phyloP scores from a whole-genome alignment of 768 basidiomycete genomes.

The Rickenella mellea region DNA sequence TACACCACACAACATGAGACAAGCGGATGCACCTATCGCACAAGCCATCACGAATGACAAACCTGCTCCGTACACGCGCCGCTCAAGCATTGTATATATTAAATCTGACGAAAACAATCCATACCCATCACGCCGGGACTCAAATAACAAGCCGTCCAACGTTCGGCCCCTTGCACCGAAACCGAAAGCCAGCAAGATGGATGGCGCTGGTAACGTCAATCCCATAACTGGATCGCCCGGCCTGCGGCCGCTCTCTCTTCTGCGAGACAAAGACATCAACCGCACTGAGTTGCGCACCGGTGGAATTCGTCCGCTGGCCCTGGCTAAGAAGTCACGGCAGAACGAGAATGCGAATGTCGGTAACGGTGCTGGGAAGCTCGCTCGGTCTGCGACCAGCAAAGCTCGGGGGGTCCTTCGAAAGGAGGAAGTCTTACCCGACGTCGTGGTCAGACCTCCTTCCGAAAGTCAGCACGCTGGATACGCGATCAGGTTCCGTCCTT shows the following conservation, averaged over 20 bases:
- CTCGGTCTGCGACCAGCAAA: constrained; percentile 55
- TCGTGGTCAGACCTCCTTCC: constrained; percentile 55
- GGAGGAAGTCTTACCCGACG: constrained; percentile 47
- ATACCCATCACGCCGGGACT: neutral
- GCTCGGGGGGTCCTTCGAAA: constrained; percentile 47
- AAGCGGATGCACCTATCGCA: constrained; percentile 13
- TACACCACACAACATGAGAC: constrained; percentile 34
- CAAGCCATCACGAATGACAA: constrained; percentile 1
- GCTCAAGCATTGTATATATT: constrained; percentile 58
- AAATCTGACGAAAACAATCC: constrained; percentile 39
- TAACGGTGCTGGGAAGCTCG: constrained; percentile 32
- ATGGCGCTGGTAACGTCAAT: constrained; percentile 3
- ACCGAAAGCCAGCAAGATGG: neutral
- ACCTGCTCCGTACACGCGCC: constrained; percentile 23
- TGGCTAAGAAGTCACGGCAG: constrained; percentile 42
- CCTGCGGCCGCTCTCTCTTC: constrained; percentile 52
- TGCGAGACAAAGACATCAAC: constrained; percentile 48
- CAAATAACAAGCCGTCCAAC: neutral
- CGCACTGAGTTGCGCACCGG: constrained; percentile 15
- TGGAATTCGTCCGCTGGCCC: constrained; percentile 43
- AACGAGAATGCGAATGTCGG: constrained; percentile 26
- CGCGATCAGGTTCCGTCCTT: constrained; percentile 32
- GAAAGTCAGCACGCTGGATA: constrained; percentile 33
- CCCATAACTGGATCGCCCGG: constrained; percentile 31
- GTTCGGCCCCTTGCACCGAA: neutral